These are phyloP conservation scores for Fraxinus americana DNA, from an alignment of 257 asterid species.

Conservation along the genomic window DNA sequence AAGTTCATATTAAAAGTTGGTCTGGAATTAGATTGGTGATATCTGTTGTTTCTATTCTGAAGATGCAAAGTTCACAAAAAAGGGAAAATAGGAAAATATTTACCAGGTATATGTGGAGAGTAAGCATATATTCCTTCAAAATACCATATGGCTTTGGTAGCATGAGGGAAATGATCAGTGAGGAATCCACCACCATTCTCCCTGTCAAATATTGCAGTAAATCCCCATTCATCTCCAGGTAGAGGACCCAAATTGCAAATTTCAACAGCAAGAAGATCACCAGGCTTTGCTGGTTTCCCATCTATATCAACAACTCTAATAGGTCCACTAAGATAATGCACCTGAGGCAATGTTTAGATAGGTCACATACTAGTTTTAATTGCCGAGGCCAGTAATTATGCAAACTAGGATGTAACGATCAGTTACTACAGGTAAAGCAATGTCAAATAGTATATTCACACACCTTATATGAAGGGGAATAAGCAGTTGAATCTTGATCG, in stretches of 20 bases:
- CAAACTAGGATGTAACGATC: no score
- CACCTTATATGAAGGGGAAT: no score
- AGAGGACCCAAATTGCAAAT: slow-evolving; percentile 93
- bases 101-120: slow-evolving; percentile 97
- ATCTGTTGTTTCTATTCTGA: no score
- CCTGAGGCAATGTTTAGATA: slow-evolving; percentile 43
- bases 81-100: background rate
- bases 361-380: background rate
- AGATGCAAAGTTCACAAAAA: background rate
- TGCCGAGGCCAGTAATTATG: background rate
- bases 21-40: background rate
- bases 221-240: slow-evolving; percentile 98
- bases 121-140: slow-evolving; percentile 93
- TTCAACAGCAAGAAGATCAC: slow-evolving; percentile 84
- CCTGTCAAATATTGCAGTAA: slow-evolving; percentile 86
- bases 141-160: slow-evolving; percentile 91
- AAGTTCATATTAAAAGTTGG: background rate
- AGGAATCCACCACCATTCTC: slow-evolving; percentile 96
- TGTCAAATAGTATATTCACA: no score
- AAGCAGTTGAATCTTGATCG: no score
- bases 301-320: slow-evolving; percentile 66
- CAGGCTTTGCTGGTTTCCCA: slow-evolving; percentile 75
- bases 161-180: slow-evolving; percentile 84
- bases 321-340: slow-evolving; percentile 93
- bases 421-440: no score